These are phyloP conservation scores for Anisodus acutangulus DNA, from an alignment of 257 asterid genomes.

Conservation along the genomic window DNA sequence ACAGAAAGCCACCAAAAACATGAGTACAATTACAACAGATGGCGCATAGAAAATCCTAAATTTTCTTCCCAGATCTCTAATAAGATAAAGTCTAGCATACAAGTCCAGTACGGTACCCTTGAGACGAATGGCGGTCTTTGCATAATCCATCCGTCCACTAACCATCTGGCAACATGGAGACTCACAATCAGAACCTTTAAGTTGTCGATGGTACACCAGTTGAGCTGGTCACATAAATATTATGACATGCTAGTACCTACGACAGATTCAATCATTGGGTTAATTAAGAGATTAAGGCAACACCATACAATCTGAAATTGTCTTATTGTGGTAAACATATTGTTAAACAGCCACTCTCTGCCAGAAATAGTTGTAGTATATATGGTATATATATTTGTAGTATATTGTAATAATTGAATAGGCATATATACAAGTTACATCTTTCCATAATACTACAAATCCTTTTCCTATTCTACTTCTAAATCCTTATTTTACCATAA, in stretches of 20 bases:
- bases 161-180: slow-evolving; percentile 81
- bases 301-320: background rate
- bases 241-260: slow-evolving; percentile 22
- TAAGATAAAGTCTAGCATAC: background rate
- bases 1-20: background rate
- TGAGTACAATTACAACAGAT: slow-evolving; percentile 14
- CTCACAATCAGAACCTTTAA: slow-evolving; percentile 29
- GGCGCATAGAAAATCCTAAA: slow-evolving; percentile 5
- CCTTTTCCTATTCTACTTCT: no score
- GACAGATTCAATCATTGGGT: slow-evolving; percentile 10
- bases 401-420: no score
- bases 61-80: slow-evolving; percentile 8
- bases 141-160: slow-evolving; percentile 70
- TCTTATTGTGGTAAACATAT: background rate
- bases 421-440: no score
- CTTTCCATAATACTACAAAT: no score
- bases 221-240: slow-evolving; percentile 30
- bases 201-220: slow-evolving; percentile 5
- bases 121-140: slow-evolving; percentile 47
- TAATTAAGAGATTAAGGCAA: background rate
- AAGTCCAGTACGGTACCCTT: slow-evolving; percentile 56
- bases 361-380: no score
- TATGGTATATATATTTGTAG: no score
- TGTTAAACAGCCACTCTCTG: no score
- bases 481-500: no score